Base-by-base conservation (phyloP, 306 rosid species). In the Hylodesmum podocarpum region DNA sequence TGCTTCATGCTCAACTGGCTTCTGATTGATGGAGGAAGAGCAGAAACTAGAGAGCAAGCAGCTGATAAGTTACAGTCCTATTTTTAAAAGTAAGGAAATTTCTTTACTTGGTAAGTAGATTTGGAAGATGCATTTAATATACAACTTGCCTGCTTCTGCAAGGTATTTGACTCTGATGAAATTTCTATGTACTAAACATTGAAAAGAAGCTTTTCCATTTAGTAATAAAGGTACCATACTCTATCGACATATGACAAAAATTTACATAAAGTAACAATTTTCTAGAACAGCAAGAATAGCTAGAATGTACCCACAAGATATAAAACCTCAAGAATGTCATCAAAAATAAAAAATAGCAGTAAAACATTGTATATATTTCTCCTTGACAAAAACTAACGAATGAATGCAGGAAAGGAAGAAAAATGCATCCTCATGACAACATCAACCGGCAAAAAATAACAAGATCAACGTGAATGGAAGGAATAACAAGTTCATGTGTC, bases 21-120 rank as follows among this genome's bases (percentile, higher is more conserved):
- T 87, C 85, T 88, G 75, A 94, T 41, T 33, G 83, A 61, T 15
- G 83, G 88, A 70, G 97, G 93, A 44, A 95, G 96, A 41, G 80
- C 80, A 71, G 93, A 90, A 76, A 89, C 84, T n/a, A 92, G 86
- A 78, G 87, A 63, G 70, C 75, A 69, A 66, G 87, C 78, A 63
- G 77, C 87, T 63, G 87, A 71, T 73, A 83, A 67, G 82, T 86
- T 75, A 76, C 77, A 84, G 68, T 92, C 92, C 98, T 95, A 95
- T 71, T 79, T 75, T 69, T 69, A 71, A 62, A 81, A 76, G 58
- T 2, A 29, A 84, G 73, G 37, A 70, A 66, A 49, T 70, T 47
- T 71, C 16, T 70, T 79, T 67, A 85, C 59, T 63, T 44, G 58
- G 40, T 69, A 25, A 28, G 24, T 51, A 13, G 14, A 78, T 55